phyloP scores from a whole-genome alignment of 192 early-diverging fungal genomes.

The Podochytrium sp. region DNA sequence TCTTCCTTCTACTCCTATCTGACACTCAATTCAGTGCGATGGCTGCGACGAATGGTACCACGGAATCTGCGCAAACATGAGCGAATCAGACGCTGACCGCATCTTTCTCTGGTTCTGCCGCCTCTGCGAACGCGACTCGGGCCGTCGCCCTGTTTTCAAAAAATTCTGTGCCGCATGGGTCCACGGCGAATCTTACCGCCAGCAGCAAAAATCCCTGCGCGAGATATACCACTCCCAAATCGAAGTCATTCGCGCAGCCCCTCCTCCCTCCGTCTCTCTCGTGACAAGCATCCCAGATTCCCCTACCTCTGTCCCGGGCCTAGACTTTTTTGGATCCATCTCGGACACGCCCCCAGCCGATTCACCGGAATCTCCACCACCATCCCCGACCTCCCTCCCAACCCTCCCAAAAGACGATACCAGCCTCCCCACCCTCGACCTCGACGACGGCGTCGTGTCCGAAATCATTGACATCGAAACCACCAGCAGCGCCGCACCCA shows the following conservation, averaged over 20 bases:
- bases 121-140: constrained; percentile 25
- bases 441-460: background rate
- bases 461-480: background rate
- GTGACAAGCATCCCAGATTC: no score
- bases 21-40: constrained; percentile 11
- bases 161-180: constrained; percentile 29
- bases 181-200: background rate
- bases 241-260: no score
- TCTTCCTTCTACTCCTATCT: background rate
- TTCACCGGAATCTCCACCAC: background rate
- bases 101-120: constrained; percentile 37
- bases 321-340: no score
- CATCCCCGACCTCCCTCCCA: background rate
- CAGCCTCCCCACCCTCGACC: no score
- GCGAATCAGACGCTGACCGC: constrained; percentile 27
- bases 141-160: constrained; percentile 25
- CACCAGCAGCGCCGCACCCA: background rate
- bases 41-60: constrained; percentile 38
- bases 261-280: no score
- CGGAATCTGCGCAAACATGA: constrained; percentile 34
- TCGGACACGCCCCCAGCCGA: background rate
- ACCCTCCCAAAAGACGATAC: no score
- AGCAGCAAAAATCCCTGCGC: background rate
- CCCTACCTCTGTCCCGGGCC: no score
- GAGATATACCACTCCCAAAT: no score